Percentiles rank a stretch among this genome's conserved stretches.
These are phyloP conservation scores for Trametopsis cervina DNA, from an alignment of 768 basidiomycete genomes.

Conservation along the genomic window DNA sequence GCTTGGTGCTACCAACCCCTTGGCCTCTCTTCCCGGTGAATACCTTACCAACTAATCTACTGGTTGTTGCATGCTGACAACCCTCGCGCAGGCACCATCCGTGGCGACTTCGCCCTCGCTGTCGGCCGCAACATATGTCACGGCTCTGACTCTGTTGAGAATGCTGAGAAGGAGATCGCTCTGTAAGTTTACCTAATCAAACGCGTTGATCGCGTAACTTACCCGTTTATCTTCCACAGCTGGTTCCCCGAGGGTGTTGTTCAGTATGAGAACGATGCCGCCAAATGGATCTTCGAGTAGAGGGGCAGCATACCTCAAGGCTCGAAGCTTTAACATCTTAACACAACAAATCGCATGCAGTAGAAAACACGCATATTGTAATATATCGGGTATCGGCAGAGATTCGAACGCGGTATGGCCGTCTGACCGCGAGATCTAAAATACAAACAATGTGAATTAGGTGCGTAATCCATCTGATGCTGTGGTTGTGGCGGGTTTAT, in stretches of 20 bases:
- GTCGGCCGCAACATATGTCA: slow-evolving; percentile 95
- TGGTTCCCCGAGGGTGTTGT: slow-evolving; percentile 89
- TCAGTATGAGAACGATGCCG: slow-evolving; percentile 61
- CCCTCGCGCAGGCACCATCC: slow-evolving; percentile 71
- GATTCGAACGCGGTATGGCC: slow-evolving; percentile 1
- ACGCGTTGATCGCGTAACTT: not conserved
- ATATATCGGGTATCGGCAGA: slow-evolving; percentile 9
- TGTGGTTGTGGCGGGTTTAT: not conserved
- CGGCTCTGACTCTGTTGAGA: slow-evolving; percentile 85
- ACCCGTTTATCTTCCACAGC: slow-evolving; percentile 29
- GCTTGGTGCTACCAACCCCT: slow-evolving; percentile 96
- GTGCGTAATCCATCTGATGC: slow-evolving; percentile 4
- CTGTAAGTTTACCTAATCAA: slow-evolving; percentile 47
- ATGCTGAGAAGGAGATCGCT: slow-evolving; percentile 88
- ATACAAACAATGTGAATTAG: slow-evolving; percentile 1
- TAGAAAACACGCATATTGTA: slow-evolving; percentile 9
- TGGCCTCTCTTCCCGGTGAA: slow-evolving; percentile 79
- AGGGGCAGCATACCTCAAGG: slow-evolving; percentile 9
- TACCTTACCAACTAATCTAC: slow-evolving; percentile 8
- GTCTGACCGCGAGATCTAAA: not conserved
- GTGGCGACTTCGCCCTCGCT: slow-evolving; percentile 91
- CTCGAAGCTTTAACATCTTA: slow-evolving; percentile 3
- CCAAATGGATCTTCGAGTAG: slow-evolving; percentile 79
- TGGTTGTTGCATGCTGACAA: not conserved
- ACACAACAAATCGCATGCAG: slow-evolving; percentile 2